Conservation (phyloP, 2,329 filamentous ascomycete species). For the Cryphonectria radicalis region DNA sequence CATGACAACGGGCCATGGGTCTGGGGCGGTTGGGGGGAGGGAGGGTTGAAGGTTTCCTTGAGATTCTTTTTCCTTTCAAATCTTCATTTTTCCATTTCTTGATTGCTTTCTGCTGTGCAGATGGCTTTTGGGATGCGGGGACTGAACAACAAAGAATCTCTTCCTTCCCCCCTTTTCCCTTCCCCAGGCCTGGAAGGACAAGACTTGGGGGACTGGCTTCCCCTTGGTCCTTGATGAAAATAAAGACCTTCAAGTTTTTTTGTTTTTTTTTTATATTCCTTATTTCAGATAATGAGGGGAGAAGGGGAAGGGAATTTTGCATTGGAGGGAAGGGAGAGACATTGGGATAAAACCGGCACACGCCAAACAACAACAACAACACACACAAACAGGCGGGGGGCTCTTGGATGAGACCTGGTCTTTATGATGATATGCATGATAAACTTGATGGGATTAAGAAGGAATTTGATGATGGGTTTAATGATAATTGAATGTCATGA, state of each 20-base stretch:
- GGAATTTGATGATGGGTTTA: background rate
- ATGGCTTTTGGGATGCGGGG: background rate
- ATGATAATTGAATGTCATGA: constrained; percentile 17
- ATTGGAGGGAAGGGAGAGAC: background rate
- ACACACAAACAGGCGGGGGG: background rate
- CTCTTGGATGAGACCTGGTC: constrained; percentile 9
- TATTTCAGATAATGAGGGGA: background rate
- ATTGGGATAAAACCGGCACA: background rate
- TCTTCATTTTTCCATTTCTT: background rate
- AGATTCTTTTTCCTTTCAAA: background rate
- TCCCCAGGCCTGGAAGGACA: background rate
- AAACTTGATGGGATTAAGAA: background rate
- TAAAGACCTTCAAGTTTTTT: background rate
- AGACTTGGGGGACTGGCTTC: constrained; percentile 3
- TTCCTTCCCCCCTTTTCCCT: background rate
- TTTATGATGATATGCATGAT: background rate
- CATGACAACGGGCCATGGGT: background rate
- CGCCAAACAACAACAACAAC: background rate
- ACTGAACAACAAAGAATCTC: background rate
- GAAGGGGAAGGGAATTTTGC: background rate
- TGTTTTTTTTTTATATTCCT: background rate
- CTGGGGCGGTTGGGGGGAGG: too few species aligned
- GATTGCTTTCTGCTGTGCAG: constrained; percentile 1
- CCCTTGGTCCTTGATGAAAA: background rate
- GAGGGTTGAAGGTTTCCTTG: background rate